Conservation (phyloP, 2,329 filamentous ascomycete genomes). For the Colletotrichum musicola region DNA sequence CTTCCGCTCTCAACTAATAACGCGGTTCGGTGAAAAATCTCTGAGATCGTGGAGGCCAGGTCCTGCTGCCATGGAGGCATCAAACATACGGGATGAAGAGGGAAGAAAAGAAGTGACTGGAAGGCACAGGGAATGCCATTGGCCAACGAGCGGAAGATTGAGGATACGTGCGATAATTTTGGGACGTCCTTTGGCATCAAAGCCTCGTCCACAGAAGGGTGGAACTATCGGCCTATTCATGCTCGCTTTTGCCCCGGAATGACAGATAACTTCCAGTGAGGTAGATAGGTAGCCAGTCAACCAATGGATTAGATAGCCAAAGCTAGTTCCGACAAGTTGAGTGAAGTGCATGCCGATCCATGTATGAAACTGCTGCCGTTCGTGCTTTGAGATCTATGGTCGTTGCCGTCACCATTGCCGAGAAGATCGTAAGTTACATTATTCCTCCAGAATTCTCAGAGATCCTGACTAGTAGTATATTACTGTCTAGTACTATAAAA, state of each 20-base stretch:
- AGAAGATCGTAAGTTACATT: too few relatives aligned
- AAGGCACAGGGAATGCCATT: not conserved
- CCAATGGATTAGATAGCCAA: not conserved
- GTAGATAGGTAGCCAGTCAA: not conserved
- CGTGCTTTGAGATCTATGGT: too few relatives aligned
- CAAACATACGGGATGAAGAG: not conserved
- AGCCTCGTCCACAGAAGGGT: not conserved
- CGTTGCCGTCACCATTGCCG: too few relatives aligned
- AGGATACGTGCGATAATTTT: not conserved
- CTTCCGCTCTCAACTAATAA: not conserved
- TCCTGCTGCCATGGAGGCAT: not conserved
- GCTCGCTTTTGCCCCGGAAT: not conserved
- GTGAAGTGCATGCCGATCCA: too few relatives aligned
- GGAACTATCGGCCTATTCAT: not conserved
- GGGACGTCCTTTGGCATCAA: not conserved
- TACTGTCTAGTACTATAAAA: too few relatives aligned
- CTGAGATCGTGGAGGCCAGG: not conserved
- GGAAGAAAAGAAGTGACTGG: not conserved
- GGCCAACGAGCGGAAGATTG: not conserved
- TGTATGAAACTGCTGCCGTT: too few relatives aligned
- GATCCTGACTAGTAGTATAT: too few relatives aligned
- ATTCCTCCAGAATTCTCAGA: too few relatives aligned
- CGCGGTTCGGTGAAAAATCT: not conserved
- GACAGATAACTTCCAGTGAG: not conserved
- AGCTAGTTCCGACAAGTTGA: too few relatives aligned